Conservation (phyloP, 805 yeast species). For the Pichia kluyveri region DNA sequence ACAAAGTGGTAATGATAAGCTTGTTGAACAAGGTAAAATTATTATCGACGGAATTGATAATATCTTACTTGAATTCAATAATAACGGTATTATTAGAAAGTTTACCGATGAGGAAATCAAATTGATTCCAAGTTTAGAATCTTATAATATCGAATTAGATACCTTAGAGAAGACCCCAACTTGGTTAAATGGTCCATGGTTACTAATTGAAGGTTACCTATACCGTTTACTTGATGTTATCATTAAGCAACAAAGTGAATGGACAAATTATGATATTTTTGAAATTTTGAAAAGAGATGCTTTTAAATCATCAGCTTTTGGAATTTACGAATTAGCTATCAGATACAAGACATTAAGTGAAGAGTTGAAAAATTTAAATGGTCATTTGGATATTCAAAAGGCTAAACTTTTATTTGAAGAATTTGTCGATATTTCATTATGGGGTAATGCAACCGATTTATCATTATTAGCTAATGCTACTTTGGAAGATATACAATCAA, state of each 20-base stretch:
- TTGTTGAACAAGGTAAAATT: slow-evolving; percentile 36
- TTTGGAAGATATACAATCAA: slow-evolving; percentile 78
- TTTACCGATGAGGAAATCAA: slow-evolving; percentile 19
- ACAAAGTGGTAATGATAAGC: slow-evolving; percentile 6
- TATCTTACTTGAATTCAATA: slow-evolving; percentile 36
- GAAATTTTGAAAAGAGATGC: slow-evolving; percentile 61
- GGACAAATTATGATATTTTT: slow-evolving; percentile 66
- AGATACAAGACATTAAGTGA: slow-evolving; percentile 40
- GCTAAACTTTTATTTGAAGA: slow-evolving; percentile 63
- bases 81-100: slow-evolving; percentile 36
- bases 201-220: slow-evolving; percentile 74
- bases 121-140: slow-evolving; percentile 35
- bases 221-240: slow-evolving; percentile 54
- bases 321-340: slow-evolving; percentile 73
- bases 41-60: slow-evolving; percentile 34
- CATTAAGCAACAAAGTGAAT: slow-evolving; percentile 32
- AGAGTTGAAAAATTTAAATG: neutral
- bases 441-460: slow-evolving; percentile 98
- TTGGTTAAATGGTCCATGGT: slow-evolving; percentile 90
- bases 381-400: slow-evolving; percentile 29
- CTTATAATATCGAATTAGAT: slow-evolving; percentile 51
- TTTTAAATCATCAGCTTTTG: slow-evolving; percentile 63
- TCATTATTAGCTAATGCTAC: slow-evolving; percentile 85
- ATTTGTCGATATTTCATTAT: slow-evolving; percentile 76
- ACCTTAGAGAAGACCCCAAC: slow-evolving; percentile 29